phyloP scores from a whole-genome alignment of 2,329 filamentous ascomycete genomes.

The Beauveria varroae region DNA sequence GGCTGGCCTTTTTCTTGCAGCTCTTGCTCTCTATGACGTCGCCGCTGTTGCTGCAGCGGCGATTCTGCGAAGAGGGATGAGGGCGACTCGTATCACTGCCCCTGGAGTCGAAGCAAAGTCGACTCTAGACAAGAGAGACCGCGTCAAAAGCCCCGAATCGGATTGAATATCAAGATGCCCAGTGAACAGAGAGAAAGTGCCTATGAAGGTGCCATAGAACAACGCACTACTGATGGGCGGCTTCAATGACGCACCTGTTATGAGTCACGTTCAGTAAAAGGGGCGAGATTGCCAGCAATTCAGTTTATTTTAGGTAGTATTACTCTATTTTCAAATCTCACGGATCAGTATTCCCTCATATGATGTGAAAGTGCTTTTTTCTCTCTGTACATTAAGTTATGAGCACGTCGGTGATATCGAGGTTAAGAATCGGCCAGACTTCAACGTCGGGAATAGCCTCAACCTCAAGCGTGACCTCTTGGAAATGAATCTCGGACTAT shows the following conservation, averaged over 20 bases:
- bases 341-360: neutral
- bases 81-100: neutral
- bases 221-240: neutral
- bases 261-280: neutral
- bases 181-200: neutral
- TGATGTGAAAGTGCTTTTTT: no score
- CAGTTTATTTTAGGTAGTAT: neutral
- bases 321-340: neutral
- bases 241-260: neutral
- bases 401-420: neutral
- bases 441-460: neutral
- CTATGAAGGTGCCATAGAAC: neutral
- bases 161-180: neutral
- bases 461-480: neutral
- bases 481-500: neutral
- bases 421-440: neutral
- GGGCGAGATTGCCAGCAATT: neutral
- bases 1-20: neutral
- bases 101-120: neutral
- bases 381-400: neutral
- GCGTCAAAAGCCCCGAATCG: neutral
- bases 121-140: neutral
- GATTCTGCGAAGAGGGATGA: neutral
- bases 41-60: neutral
- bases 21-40: neutral